Evolutionary conservation across 495 filamentous ascomycete species (phyloP).

Genomic region (Aspergillus indologenus): DNA sequence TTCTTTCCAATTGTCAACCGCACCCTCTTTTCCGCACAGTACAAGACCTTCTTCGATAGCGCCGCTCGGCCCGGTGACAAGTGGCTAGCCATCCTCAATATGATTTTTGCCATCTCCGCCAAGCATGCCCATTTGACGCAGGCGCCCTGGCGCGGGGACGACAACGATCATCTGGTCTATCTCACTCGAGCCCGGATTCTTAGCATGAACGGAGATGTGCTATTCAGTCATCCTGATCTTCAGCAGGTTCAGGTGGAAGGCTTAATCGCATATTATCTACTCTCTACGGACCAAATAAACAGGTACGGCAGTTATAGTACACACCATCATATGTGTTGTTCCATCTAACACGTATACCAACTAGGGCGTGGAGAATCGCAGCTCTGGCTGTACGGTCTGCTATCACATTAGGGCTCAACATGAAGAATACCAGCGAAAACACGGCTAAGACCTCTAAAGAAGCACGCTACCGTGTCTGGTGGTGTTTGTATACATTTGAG

Average conservation of each 20-base stretch:
- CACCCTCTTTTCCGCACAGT: conserved; percentile 43
- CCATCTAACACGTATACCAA: conserved; percentile 7
- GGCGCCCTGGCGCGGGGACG: conserved; percentile 47
- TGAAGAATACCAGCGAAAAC: conserved; percentile 54
- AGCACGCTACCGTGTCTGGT: conserved; percentile 62
- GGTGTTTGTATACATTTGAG: conserved; percentile 61
- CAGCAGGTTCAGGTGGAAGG: conserved; percentile 60
- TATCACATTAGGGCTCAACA: conserved; percentile 59
- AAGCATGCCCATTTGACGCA: conserved; percentile 54
- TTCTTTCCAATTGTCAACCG: conserved; percentile 60
- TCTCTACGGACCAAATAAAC: conserved; percentile 61
- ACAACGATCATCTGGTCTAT: conserved; percentile 57
- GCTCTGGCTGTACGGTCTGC: conserved; percentile 61
- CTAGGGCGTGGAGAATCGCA: conserved; percentile 61
- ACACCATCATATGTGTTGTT: background rate
- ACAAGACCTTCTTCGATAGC: conserved; percentile 42
- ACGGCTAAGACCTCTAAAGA: conserved; percentile 57
- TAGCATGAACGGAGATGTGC: conserved; percentile 49
- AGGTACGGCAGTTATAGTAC: conserved; percentile 40
- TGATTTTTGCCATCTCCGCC: conserved; percentile 64
- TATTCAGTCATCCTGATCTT: conserved; percentile 59
- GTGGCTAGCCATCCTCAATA: conserved; percentile 62
- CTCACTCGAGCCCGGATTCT: conserved; percentile 59
- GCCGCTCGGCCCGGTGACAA: conserved; percentile 43
- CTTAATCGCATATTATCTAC: conserved; percentile 59